These are phyloP conservation scores for Podaxis sp. DNA, from an alignment of 768 basidiomycete genomes.

Conservation along the genomic window DNA sequence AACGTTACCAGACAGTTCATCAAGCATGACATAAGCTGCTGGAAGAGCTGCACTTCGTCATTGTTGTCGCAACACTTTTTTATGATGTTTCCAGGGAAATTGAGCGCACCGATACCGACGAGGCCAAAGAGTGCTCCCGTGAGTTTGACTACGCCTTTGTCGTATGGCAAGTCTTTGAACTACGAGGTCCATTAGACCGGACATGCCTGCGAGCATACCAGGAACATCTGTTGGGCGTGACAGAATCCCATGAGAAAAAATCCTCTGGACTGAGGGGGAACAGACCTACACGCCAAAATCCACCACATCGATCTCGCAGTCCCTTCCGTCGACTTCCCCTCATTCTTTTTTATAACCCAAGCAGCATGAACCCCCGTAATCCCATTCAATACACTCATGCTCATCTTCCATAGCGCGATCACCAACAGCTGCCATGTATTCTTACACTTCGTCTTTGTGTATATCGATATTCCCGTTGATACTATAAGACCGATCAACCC, in stretches of 20 bases:
- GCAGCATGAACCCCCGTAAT: too few relatives aligned
- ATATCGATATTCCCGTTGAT: conserved; percentile 5
- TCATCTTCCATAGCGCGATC: conserved; percentile 21
- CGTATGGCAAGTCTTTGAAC: conserved; percentile 21
- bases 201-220: conserved; percentile 32
- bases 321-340: neutral
- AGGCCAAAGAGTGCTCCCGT: too few relatives aligned
- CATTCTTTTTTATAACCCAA: too few relatives aligned
- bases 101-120: too few relatives aligned
- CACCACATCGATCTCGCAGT: conserved; percentile 4
- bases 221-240: conserved; percentile 23
- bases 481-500: neutral
- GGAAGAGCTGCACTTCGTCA: neutral
- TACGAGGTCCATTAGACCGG: conserved; percentile 31
- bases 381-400: conserved; percentile 18
- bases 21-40: neutral
- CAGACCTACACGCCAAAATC: conserved; percentile 4
- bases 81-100: too few relatives aligned
- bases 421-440: conserved; percentile 21
- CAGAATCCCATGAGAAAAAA: too few relatives aligned
- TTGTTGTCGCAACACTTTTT: neutral
- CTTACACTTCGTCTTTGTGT: conserved; percentile 1
- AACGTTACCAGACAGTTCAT: neutral
- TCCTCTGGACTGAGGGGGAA: too few relatives aligned
- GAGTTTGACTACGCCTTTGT: too few relatives aligned